Evolutionary conservation across 371 early-diverging fungal genomes (phyloP).

Genomic region (Dichotomocladium elegans): DNA sequence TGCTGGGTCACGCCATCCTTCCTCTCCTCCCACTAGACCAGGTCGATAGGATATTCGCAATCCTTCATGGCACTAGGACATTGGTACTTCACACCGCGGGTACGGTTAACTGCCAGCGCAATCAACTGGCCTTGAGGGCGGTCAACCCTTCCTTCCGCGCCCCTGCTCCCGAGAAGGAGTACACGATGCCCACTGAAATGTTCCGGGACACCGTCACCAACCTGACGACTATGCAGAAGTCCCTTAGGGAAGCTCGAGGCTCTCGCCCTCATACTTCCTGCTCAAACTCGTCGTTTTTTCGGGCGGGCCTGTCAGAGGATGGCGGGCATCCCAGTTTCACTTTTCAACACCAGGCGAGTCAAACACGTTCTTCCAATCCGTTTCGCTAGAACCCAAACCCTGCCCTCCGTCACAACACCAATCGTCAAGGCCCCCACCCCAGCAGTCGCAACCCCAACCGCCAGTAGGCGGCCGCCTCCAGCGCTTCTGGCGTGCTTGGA

Average conservation of each 20-base stretch:
- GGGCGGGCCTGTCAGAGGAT: not conserved
- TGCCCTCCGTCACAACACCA: not conserved
- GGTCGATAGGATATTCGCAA: not conserved
- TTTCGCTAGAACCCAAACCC: not conserved
- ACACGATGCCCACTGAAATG: not conserved
- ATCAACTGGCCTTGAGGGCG: slow-evolving; percentile 11
- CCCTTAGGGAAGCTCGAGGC: not conserved
- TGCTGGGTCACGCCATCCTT: slow-evolving; percentile 2
- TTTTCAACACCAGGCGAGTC: not conserved
- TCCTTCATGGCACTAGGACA: slow-evolving; percentile 5
- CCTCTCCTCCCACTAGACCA: not conserved
- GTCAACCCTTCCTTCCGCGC: not conserved
- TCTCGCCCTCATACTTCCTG: not conserved
- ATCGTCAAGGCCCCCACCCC: not conserved
- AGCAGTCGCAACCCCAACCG: not conserved
- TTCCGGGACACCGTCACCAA: not conserved
- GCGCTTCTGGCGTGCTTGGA: not conserved
- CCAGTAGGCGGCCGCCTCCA: not conserved
- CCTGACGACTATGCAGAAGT: not conserved
- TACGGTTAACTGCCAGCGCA: slow-evolving; percentile 1
- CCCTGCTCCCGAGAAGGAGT: not conserved
- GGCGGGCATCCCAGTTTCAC: not conserved
- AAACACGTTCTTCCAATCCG: not conserved
- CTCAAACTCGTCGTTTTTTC: not conserved
- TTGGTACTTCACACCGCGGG: slow-evolving; percentile 4